A percentile compares a stretch with the other conserved stretches of the same genome.
Evolutionary conservation across 176 grass and related monocot genomes (phyloP).

Genomic region (Oryza nivara): DNA sequence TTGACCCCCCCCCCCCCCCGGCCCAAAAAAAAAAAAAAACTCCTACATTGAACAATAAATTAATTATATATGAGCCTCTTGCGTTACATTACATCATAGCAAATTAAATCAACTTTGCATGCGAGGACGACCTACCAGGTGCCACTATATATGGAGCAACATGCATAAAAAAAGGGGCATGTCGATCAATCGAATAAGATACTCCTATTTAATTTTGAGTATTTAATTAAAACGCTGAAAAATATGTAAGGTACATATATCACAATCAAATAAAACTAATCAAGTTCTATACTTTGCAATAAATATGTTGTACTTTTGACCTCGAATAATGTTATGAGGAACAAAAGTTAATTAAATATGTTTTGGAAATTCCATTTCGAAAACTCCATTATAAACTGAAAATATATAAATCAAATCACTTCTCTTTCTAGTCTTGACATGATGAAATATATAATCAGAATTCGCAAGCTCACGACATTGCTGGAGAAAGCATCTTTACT

Average conservation of each 20-base stretch:
- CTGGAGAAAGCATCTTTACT: too few species aligned
- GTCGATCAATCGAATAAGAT: background rate
- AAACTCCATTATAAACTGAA: background rate
- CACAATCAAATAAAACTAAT: background rate
- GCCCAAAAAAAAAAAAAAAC: too few species aligned
- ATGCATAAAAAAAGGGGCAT: too few species aligned
- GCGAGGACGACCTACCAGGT: too few species aligned
- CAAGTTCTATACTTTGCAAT: background rate
- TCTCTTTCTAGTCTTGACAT: background rate
- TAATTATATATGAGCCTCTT: too few species aligned
- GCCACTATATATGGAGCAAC: too few species aligned
- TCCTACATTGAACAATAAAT: too few species aligned
- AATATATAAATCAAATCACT: background rate
- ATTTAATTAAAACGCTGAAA: too few species aligned
- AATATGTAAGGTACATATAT: too few species aligned
- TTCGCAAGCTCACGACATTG: background rate
- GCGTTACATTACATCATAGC: too few species aligned
- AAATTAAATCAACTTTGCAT: too few species aligned
- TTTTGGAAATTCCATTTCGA: background rate
- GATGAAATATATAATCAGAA: background rate
- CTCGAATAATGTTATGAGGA: background rate
- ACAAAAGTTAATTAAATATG: background rate
- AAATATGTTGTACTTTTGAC: background rate
- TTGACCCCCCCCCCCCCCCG: too few species aligned
- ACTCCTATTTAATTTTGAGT: background rate